Base-by-base conservation (phyloP, 768 basidiomycete species). In the Boletus subcaerulescens region DNA sequence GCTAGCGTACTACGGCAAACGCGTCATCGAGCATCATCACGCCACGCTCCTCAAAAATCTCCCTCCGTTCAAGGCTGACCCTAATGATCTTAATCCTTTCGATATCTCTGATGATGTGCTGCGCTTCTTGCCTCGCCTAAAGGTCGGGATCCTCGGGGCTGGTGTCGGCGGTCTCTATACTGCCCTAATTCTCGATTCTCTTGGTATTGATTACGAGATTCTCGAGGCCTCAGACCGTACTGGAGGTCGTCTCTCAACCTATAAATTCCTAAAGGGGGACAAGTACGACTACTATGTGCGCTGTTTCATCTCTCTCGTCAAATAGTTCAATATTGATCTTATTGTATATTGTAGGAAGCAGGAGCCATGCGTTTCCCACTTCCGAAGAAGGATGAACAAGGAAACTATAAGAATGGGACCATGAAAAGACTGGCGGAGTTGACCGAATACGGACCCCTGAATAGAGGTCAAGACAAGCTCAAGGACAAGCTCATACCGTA, bases 241-340 rank as follows among this genome's bases (percentile, higher is more conserved):
- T 31, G 80, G 80, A 2, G 80, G 80, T 26, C 74, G 77, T 15
- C 1, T 78, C 39, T 76, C 57, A 56, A 80, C 79, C 1, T 64
- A 80, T 53, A 65, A 64, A 9, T 80, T 81, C 59, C 50, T 53
- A 3, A 48, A 62, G 31, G 64, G 53, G 17, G 61, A 53, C 4
- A 44, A 57, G 20, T 71, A 74, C 38, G 68, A 77, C 45, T 76
- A 77, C 56, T 76, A 65, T 40, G 73, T 75, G 17, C 50, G 72
- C 59, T 8, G 20, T 39, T 39, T 33, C 4, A 36, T 24, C 24
- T 26, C 17, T 38, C 8, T 20, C 6, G 0, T 7, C 35, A 10
- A 35, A 38, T 9, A 7, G 22, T 40, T 35, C 41, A 22, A 33
- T 4, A 4, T 33, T 52, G 9, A 59, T 9, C 42, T 24, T 24